Conservation (phyloP, 2,329 filamentous ascomycete genomes). For the Cryphonectria parasitica region DNA sequence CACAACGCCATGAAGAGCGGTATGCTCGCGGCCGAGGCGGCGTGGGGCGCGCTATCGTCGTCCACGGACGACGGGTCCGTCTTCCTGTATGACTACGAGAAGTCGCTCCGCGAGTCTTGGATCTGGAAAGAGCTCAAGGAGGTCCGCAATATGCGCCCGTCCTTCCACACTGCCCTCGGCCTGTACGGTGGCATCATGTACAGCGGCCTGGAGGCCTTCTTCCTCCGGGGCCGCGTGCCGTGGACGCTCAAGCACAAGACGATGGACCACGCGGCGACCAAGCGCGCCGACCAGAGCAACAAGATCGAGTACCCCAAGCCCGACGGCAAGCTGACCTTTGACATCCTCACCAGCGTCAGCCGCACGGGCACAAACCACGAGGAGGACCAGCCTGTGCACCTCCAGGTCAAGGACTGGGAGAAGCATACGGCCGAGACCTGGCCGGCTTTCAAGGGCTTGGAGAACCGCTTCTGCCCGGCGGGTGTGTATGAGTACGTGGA, state of each 20-base stretch:
- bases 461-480: slow-evolving; percentile 96
- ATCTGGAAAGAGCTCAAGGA: slow-evolving; percentile 96
- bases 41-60: slow-evolving; percentile 72
- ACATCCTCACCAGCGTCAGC: slow-evolving; percentile 93
- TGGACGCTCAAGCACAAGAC: slow-evolving; percentile 91
- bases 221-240: slow-evolving; percentile 82
- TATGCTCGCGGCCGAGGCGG: slow-evolving; percentile 92
- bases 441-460: slow-evolving; percentile 86
- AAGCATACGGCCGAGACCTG: slow-evolving; percentile 82
- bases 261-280: slow-evolving; percentile 78
- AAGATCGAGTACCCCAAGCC: slow-evolving; percentile 98
- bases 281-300: slow-evolving; percentile 73
- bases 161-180: slow-evolving; percentile 86
- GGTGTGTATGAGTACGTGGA: slow-evolving; percentile 98
- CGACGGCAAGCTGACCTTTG: slow-evolving; percentile 92
- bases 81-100: slow-evolving; percentile 94
- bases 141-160: slow-evolving; percentile 96
- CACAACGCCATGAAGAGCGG: slow-evolving; percentile 98
- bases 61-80: slow-evolving; percentile 67
- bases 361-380: slow-evolving; percentile 98
- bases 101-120: slow-evolving; percentile 78
- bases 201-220: slow-evolving; percentile 87
- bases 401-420: slow-evolving; percentile 96
- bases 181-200: slow-evolving; percentile 90
- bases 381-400: slow-evolving; percentile 95